Evolutionary conservation across 2,329 filamentous ascomycete species (phyloP).

Genomic region (Aureobasidium sp.): DNA sequence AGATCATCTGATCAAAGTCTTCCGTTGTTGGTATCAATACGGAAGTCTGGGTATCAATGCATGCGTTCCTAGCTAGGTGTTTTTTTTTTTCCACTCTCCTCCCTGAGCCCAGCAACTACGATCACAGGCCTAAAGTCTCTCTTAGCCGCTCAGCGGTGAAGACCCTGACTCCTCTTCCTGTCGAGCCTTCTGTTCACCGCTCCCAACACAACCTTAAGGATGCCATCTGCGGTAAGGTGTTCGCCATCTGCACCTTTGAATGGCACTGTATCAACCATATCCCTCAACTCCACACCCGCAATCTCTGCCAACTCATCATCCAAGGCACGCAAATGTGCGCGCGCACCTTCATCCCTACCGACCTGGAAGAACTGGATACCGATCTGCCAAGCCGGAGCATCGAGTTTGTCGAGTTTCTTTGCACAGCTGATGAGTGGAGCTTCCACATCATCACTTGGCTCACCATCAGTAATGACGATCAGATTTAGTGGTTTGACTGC

Average conservation of each 20-base stretch:
- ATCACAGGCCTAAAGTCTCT: neutral
- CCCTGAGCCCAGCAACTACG: too few species aligned
- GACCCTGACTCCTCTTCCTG: constrained; percentile 33
- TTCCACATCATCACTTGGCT: constrained; percentile 71
- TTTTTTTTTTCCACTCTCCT: neutral
- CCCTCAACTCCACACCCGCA: constrained; percentile 54
- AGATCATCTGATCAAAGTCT: too few species aligned
- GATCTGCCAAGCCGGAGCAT: constrained; percentile 72
- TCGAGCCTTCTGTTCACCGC: constrained; percentile 64
- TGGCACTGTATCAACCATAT: constrained; percentile 88
- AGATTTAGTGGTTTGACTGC: constrained; percentile 74
- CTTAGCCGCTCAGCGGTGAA: constrained; percentile 18
- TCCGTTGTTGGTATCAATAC: too few species aligned
- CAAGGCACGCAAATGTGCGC: constrained; percentile 58
- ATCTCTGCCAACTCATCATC: constrained; percentile 63
- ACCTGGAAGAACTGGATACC: constrained; percentile 97
- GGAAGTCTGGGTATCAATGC: neutral
- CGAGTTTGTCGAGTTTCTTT: constrained; percentile 59
- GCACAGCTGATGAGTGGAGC: constrained; percentile 60
- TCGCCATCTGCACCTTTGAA: constrained; percentile 51
- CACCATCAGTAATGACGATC: constrained; percentile 88
- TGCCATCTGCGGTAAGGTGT: constrained; percentile 58
- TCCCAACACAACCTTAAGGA: constrained; percentile 78
- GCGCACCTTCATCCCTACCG: constrained; percentile 62
- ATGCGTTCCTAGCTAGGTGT: neutral